Base-by-base conservation (phyloP, 352 stramenopile genomes). In the Globisporangium apiculatum region DNA sequence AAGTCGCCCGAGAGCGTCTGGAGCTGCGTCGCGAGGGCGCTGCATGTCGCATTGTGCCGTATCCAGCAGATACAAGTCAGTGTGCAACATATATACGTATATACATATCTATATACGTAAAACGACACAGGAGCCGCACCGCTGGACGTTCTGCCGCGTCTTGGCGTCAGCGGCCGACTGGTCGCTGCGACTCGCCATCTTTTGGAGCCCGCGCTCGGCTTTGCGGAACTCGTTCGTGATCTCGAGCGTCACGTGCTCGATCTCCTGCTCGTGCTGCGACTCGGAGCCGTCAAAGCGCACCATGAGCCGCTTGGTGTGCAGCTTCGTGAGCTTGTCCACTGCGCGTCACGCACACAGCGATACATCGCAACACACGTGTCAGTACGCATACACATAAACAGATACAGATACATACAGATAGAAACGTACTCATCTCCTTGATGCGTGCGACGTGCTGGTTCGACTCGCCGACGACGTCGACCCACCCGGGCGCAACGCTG, bases 1-100 rank as follows among this genome's bases (percentile, higher is more conserved):
- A 99, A 99, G 24, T 94, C 83, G 6, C 94, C 87, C 35, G 90
- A 98, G 15, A 99, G 77, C 50, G 92, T 87, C 79, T 99, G 97
- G 5, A 99, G 80, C 66, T 98, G 93, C 55, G 96, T 98, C 9
- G 97, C 97, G 18, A 99, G 71, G 36, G 83, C 86, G 58, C 79
- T 89, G 10, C 1, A 36, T 14, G 36, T 43, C 7, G 7, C 7
- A 43, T 14, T 12, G 11, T 1, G 40, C 40, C 7, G 40, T 12
- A 12, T 43, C 40, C 7, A 12, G 7, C 11, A 8, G 2, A 43
- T 43, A 43, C 7, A 43, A 14, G 11, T 43, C 7, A 43, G 7
- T 12, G 40, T 12, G 40, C 11, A 43, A 43, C 11, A 8, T 2
- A 8, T 43, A 12, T 43, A 43, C 7, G 11, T 12, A 43, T 31